Base-by-base conservation (phyloP, 768 basidiomycete genomes). In the Kwoniella mangroviensis region DNA sequence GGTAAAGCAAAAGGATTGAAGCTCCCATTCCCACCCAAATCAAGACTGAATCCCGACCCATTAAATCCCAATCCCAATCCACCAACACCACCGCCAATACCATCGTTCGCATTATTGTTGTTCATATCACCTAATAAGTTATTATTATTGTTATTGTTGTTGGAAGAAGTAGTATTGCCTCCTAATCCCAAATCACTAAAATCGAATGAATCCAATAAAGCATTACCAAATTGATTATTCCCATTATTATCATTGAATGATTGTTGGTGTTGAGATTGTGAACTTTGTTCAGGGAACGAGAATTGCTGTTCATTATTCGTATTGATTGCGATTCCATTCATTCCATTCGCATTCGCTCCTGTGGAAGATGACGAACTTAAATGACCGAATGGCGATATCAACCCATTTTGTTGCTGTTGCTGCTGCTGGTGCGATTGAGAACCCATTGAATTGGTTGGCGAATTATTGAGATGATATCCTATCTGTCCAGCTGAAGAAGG, bases 1-100 rank as follows among this genome's bases (percentile, higher is more conserved):
- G 81, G 73, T 43, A 83, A 58, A 4, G 81, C 81, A 64, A 83
- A 83, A 4, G 82, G 82, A 64, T 83, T 83, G 73, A 83, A 83
- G 4, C 63, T 61, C 22, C 53, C 64, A 13, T 40, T 40, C 17
- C 53, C 53, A 12, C 52, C 64, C 15, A 49, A 19, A 49, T 49
- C 45, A 13, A 49, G 19, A 49, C 45, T 49, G 45, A 49, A 49
- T 19, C 52, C 43, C 3, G 34, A 34, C 34, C 34, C 34, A 34
- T 34, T 7, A 34, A 34, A 34, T 34, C 34, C 34, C 9, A 34
- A 34, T 34, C 34, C 34, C 34, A 59, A 51, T 5, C 67, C 67
- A 52, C 34, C n/a, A n/a, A n/a, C n/a, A 54, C 52, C 57, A 45
- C 55, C 55, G 49, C 56, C 43, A 12, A 66, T 40, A 7, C 65